Evolutionary conservation across 202 grass and related monocot species (phyloP).

Genomic region (Sporobolus alterniflorus): DNA sequence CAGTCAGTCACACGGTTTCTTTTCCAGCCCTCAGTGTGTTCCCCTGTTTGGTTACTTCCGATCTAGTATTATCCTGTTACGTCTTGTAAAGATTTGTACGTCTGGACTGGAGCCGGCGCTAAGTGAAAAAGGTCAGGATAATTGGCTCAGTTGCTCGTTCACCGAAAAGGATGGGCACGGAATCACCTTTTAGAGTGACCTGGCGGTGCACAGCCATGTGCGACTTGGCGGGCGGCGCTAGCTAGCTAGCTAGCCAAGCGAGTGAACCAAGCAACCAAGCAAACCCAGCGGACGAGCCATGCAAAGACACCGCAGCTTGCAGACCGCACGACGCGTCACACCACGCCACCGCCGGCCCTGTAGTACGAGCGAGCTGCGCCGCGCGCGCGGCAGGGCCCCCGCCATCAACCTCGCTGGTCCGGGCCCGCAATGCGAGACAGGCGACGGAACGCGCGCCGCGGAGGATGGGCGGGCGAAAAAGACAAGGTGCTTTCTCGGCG

Average conservation of each 20-base stretch:
- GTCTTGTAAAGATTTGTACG: too few species aligned
- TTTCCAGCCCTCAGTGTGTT: background rate
- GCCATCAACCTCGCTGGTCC: too few species aligned
- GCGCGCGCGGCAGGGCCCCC: background rate
- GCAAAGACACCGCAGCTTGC: conserved; percentile 20
- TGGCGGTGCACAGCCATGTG: background rate
- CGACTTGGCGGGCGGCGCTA: background rate
- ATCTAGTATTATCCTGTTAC: too few species aligned
- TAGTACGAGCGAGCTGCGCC: background rate
- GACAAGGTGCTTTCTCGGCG: background rate
- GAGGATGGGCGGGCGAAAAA: background rate
- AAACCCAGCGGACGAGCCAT: background rate
- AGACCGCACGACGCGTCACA: conserved; percentile 6
- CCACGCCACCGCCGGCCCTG: background rate
- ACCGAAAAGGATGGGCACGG: background rate
- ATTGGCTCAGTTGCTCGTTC: background rate
- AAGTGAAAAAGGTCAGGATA: too few species aligned
- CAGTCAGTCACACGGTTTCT: background rate
- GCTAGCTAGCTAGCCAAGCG: background rate
- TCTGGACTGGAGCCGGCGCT: too few species aligned
- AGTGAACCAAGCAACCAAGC: conserved; percentile 6
- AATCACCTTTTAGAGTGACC: background rate
- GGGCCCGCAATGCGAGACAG: too few species aligned
- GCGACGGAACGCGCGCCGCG: background rate
- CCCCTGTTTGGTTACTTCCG: background rate